phyloP scores from a whole-genome alignment of 1,284 basidiomycete genomes.

The Fomitopsis pinicola region DNA sequence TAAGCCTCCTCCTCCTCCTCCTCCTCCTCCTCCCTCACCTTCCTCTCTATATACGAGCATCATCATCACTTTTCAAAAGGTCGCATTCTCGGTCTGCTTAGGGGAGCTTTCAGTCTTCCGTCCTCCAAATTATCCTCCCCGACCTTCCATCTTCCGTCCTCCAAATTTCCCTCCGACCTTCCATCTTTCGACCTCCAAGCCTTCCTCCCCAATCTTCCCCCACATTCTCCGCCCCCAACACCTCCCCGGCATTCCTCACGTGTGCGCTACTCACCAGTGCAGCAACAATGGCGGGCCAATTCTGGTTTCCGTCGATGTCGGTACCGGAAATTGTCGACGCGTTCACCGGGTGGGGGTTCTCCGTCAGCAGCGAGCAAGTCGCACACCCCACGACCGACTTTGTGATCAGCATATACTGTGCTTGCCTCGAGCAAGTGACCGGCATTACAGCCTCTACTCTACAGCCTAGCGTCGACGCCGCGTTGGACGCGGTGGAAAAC shows the following conservation, averaged over 20 bases:
- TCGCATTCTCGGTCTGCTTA: too few relatives aligned
- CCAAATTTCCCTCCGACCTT: too few relatives aligned
- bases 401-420: slow-evolving; percentile 62
- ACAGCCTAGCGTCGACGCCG: slow-evolving; percentile 53
- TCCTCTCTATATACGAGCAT: too few relatives aligned
- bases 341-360: slow-evolving; percentile 61
- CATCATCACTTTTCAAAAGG: too few relatives aligned
- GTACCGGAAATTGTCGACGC: slow-evolving; percentile 56
- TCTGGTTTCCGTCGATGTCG: slow-evolving; percentile 64
- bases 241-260: too few relatives aligned
- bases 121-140: too few relatives aligned
- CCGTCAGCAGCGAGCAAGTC: slow-evolving; percentile 67
- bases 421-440: slow-evolving; percentile 70
- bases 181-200: too few relatives aligned
- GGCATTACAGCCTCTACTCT: slow-evolving; percentile 57
- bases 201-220: too few relatives aligned
- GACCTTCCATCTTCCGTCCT: not conserved
- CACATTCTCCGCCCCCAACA: too few relatives aligned
- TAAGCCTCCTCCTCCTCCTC: not conserved
- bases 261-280: too few relatives aligned
- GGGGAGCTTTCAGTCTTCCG: too few relatives aligned
- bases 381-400: slow-evolving; percentile 65
- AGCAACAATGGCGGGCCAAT: slow-evolving; percentile 29
- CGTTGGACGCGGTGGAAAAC: slow-evolving; percentile 47
- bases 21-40: not conserved